Conservation (phyloP, 2,329 filamentous ascomycete genomes). For the Colletotrichum navitas region DNA sequence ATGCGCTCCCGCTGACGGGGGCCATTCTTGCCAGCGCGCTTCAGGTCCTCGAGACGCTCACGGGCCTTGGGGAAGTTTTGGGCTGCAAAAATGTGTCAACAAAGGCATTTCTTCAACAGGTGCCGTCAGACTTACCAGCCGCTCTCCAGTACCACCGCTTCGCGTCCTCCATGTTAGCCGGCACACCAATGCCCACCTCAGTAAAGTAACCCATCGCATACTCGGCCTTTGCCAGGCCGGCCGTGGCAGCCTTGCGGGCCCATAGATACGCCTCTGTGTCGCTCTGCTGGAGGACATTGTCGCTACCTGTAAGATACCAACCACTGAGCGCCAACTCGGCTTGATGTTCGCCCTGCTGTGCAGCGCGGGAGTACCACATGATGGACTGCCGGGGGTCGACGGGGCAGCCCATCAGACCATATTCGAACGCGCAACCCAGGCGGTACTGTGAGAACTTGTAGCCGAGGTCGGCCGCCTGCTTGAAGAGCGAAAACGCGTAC, state of each 20-base stretch:
- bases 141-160: constrained; percentile 99
- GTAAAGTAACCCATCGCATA: constrained; percentile 99
- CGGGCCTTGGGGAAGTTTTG: constrained; percentile 96
- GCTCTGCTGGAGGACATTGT: constrained; percentile 88
- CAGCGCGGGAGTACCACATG: constrained; percentile 92
- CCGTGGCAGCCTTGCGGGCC: constrained; percentile 92
- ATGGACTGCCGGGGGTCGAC: constrained; percentile 90
- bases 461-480: constrained; percentile 86
- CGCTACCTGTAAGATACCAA: constrained; percentile 95
- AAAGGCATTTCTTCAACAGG: constrained; percentile 11
- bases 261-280: constrained; percentile 98
- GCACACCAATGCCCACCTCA: constrained; percentile 91
- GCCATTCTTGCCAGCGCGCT: constrained; percentile 74
- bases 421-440: constrained; percentile 89
- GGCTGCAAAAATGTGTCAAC: constrained; percentile 65
- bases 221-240: constrained; percentile 91
- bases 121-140: constrained; percentile 77
- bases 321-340: constrained; percentile 86
- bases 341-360: constrained; percentile 94
- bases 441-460: constrained; percentile 97
- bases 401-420: constrained; percentile 84
- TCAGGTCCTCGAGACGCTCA: constrained; percentile 92
- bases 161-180: constrained; percentile 90
- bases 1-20: constrained; percentile 83
- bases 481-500: constrained; percentile 86